Evolutionary conservation across 2,329 filamentous ascomycete species (phyloP), one percentile per base, ranked within the genome.

Genomic region (Aspergillus oerlinghausenensis): DNA sequence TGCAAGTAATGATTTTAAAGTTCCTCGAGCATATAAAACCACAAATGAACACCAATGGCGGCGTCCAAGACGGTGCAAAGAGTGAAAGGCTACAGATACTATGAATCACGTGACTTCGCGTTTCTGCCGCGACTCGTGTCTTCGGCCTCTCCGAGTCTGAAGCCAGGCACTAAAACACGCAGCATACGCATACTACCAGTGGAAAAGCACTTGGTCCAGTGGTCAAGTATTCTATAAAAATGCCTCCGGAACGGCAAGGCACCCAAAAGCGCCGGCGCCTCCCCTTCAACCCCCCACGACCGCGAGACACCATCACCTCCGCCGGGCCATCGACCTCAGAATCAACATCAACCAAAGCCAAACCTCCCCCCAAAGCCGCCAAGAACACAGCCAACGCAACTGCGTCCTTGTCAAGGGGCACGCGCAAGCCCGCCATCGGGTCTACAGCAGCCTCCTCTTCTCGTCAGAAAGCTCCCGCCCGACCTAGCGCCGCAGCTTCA

Each of bases 201-300:
- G 7, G 11, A 43, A 9, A 11, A 23, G n/a, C 3, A 21, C 40
- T 43, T 4, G 14, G 17, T 38, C 4, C 14, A 38, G 32, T 6
- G n/a, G 3, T 43, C 40, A 21, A 43, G 23, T 23, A 26, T 47
- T 23, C 43, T 10, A n/a, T n/a, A 32, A 63, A 17, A 45, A 72
- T 70, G 65, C 63, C 70, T 7, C 62, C 63, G 5, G 69, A 73
- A 60, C 66, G 62, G 49, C 69, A 65, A 57, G 58, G 63, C 5
- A 55, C 67, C 1, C 64, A 70, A 25, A 78, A 77, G 59, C 69
- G 73, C 50, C 67, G 70, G 52, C 68, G 65, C 14, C 72, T 75
- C 19, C 73, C 75, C n/a, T 79, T 79, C 67, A 78, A 78, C 3
- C 75, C 76, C 40, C 77, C 76, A 2, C 71, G 76, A 50, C 68